Evolutionary conservation across 2,329 filamentous ascomycete species (phyloP).

Genomic region (Metarhizium brunneum): DNA sequence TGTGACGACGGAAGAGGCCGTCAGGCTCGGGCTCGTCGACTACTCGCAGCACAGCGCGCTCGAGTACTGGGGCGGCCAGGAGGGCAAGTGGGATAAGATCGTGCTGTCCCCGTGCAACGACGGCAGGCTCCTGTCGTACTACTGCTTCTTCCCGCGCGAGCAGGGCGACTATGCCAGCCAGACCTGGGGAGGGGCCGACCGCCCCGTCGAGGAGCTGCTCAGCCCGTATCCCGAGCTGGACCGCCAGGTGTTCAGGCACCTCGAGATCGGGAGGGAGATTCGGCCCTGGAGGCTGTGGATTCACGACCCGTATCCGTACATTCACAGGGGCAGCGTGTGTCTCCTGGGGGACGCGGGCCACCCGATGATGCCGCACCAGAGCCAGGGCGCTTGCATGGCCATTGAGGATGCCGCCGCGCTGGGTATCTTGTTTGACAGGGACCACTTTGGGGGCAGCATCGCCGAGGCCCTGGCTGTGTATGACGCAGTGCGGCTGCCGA

Average conservation of each 20-base stretch:
- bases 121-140: conserved; percentile 56
- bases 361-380: conserved; percentile 60
- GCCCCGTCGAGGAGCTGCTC: conserved; percentile 48
- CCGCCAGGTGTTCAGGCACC: conserved; percentile 43
- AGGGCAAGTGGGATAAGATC: conserved; percentile 58
- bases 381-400: conserved; percentile 57
- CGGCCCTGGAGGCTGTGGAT: conserved; percentile 56
- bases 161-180: conserved; percentile 52
- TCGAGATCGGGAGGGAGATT: conserved; percentile 52
- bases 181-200: conserved; percentile 45
- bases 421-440: conserved; percentile 48
- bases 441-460: conserved; percentile 38
- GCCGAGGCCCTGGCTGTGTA: conserved; percentile 39
- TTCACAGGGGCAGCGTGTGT: conserved; percentile 40
- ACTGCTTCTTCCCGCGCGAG: conserved; percentile 54
- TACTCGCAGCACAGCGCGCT: conserved; percentile 52
- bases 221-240: conserved; percentile 53
- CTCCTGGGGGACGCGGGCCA: conserved; percentile 60
- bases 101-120: conserved; percentile 61
- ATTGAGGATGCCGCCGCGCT: conserved; percentile 55
- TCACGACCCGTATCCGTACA: conserved; percentile 51
- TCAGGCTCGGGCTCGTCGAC: conserved; percentile 50
- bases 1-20: conserved; percentile 50
- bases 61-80: conserved; percentile 63
- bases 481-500: conserved; percentile 41